These are phyloP conservation scores for Globisporangium spinosum DNA, from an alignment of 352 stramenopile genomes.

Conservation along the genomic window DNA sequence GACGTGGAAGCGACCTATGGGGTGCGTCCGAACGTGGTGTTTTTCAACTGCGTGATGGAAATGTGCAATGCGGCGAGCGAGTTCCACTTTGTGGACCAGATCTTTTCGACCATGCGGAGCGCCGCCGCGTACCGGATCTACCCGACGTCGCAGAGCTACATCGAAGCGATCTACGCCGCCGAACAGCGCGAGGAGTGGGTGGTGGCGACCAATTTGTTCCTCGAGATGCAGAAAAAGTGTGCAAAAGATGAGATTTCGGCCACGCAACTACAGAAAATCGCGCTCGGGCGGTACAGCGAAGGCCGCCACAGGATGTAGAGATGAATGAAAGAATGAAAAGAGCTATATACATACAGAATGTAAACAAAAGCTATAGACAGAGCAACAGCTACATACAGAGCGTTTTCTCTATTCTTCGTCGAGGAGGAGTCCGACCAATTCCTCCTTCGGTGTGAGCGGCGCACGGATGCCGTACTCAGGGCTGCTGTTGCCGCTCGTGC, in stretches of 20 bases:
- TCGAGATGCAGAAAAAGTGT: constrained; percentile 68
- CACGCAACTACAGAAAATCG: constrained; percentile 51
- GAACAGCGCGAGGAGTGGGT: constrained; percentile 71
- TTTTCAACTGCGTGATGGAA: constrained; percentile 60
- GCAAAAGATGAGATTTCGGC: constrained; percentile 46
- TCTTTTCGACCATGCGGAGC: constrained; percentile 70
- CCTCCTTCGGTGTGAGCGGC: constrained; percentile 34
- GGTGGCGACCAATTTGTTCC: constrained; percentile 58
- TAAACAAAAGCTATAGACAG: background rate
- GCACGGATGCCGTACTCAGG: constrained; percentile 28
- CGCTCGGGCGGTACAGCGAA: constrained; percentile 61
- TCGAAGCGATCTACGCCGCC: constrained; percentile 69
- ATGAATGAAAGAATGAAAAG: background rate
- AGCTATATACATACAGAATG: background rate
- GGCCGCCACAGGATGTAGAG: constrained; percentile 16
- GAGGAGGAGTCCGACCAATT: constrained; percentile 54
- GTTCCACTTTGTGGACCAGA: constrained; percentile 47
- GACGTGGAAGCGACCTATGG: constrained; percentile 39
- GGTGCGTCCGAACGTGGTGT: constrained; percentile 33
- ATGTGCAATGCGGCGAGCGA: constrained; percentile 60
- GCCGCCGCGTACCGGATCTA: constrained; percentile 38
- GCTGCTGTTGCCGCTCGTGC: constrained; percentile 30
- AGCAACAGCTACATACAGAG: background rate
- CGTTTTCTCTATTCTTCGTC: constrained; percentile 16
- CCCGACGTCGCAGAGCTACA: constrained; percentile 56